A percentile compares a stretch with the other conserved stretches of the same genome.
Evolutionary conservation across 495 filamentous ascomycete species (phyloP).

Genomic region (Podospora pseudopauciseta): DNA sequence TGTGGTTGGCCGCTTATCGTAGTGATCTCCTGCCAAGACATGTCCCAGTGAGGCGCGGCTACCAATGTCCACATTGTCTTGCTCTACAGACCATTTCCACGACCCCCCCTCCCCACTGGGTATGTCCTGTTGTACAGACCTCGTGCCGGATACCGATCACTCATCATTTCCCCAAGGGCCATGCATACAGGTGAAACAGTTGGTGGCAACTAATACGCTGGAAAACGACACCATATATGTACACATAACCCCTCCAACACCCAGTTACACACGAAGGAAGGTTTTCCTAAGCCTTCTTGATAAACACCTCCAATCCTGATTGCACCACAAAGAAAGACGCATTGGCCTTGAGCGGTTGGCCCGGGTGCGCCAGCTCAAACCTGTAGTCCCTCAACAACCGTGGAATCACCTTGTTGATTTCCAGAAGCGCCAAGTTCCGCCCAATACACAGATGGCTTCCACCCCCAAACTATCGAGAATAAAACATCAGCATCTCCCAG

Average conservation of each 20-base stretch:
- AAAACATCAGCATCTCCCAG: neutral
- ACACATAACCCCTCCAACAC: too few species aligned
- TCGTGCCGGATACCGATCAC: too few species aligned
- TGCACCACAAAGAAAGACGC: conserved; percentile 56
- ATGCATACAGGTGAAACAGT: too few species aligned
- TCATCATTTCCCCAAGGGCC: too few species aligned
- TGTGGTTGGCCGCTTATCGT: neutral
- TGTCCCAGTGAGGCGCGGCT: neutral
- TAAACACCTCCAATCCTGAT: conserved; percentile 45
- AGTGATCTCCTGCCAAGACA: neutral
- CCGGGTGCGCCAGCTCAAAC: conserved; percentile 48
- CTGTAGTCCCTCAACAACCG: conserved; percentile 48
- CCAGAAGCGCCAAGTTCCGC: conserved; percentile 51
- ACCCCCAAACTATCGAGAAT: conserved; percentile 41
- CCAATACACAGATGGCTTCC: conserved; percentile 55
- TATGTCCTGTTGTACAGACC: neutral
- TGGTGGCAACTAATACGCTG: too few species aligned
- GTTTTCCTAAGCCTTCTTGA: conserved; percentile 23
- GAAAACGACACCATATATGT: too few species aligned
- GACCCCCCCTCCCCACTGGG: neutral
- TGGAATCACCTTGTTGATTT: conserved; percentile 56
- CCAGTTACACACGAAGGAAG: too few species aligned
- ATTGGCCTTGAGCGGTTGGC: conserved; percentile 43
- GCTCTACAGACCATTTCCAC: neutral
- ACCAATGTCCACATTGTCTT: neutral